phyloP scores from a whole-genome alignment of 768 basidiomycete species.

The Naganishia kalamii region DNA sequence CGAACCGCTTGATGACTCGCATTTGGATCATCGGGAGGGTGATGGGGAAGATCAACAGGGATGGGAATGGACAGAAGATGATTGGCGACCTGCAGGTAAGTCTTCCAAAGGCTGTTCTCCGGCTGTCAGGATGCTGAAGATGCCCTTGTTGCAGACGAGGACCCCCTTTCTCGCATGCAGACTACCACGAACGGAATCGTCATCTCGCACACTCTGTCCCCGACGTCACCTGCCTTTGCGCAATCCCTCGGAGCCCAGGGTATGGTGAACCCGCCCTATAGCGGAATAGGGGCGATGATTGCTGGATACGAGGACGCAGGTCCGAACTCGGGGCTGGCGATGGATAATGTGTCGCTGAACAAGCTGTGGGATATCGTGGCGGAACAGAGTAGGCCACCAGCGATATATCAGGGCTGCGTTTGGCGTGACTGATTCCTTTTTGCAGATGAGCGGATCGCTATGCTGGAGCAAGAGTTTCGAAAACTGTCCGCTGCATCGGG shows the following conservation, averaged over 20 bases:
- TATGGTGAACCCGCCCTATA: not conserved
- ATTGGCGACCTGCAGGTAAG: constrained; percentile 22
- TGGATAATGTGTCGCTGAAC: constrained; percentile 14
- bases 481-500: constrained; percentile 3
- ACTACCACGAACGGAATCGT: not conserved
- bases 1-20: not conserved
- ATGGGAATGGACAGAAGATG: constrained; percentile 24
- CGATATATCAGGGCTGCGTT: not conserved
- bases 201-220: not conserved
- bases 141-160: not conserved
- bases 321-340: not conserved
- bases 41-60: constrained; percentile 11
- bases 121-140: not conserved
- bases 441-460: constrained; percentile 39
- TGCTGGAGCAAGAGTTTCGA: constrained; percentile 38
- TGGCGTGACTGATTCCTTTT: not conserved
- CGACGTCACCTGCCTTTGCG: not conserved
- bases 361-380: constrained; percentile 34
- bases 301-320: not conserved
- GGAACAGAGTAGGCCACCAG: constrained; percentile 36
- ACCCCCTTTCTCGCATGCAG: constrained; percentile 2
- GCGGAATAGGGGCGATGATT: not conserved
- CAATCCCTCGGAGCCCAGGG: not conserved
- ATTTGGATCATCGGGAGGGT: not conserved
- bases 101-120: not conserved